A percentile compares a stretch with the other conserved stretches of the same genome.
Evolutionary conservation across 2,329 filamentous ascomycete genomes (phyloP).

Genomic region (Aspergillus pseudoterreus): DNA sequence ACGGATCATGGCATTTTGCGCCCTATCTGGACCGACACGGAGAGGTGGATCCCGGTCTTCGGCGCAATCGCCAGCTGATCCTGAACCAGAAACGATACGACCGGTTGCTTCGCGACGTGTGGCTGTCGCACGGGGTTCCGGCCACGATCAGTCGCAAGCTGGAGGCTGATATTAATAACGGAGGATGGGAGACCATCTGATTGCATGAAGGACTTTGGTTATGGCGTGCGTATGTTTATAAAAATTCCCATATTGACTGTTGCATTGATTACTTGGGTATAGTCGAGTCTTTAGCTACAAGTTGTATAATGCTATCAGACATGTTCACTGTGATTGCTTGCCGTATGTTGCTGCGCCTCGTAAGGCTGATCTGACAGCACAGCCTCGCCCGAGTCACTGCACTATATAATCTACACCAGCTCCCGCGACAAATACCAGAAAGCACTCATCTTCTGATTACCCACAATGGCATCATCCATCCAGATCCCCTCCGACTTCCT

Average conservation of each 20-base stretch:
- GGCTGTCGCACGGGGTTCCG: slow-evolving; percentile 81
- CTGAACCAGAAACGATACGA: slow-evolving; percentile 94
- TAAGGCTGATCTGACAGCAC: neutral
- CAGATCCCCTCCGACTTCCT: neutral
- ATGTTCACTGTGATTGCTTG: neutral
- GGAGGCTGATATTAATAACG: slow-evolving; percentile 94
- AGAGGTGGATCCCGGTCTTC: slow-evolving; percentile 86
- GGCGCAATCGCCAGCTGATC: slow-evolving; percentile 83
- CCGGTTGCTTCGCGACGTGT: slow-evolving; percentile 76
- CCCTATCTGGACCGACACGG: slow-evolving; percentile 96
- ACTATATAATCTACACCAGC: neutral
- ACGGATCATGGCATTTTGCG: slow-evolving; percentile 79
- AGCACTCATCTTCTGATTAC: neutral
- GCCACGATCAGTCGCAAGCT: slow-evolving; percentile 85
- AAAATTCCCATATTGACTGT: neutral
- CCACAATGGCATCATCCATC: neutral
- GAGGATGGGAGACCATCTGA: slow-evolving; percentile 79
- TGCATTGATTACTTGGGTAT: too few species aligned
- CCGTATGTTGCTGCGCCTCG: too few species aligned
- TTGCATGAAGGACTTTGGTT: too few species aligned
- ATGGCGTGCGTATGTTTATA: neutral
- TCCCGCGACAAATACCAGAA: neutral
- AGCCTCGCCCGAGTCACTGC: neutral
- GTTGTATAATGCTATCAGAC: neutral
- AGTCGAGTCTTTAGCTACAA: neutral